Percentiles rank a stretch among this genome's conserved stretches.
Conservation (phyloP, 192 early-diverging fungal genomes). For the Mortierella claussenii region DNA sequence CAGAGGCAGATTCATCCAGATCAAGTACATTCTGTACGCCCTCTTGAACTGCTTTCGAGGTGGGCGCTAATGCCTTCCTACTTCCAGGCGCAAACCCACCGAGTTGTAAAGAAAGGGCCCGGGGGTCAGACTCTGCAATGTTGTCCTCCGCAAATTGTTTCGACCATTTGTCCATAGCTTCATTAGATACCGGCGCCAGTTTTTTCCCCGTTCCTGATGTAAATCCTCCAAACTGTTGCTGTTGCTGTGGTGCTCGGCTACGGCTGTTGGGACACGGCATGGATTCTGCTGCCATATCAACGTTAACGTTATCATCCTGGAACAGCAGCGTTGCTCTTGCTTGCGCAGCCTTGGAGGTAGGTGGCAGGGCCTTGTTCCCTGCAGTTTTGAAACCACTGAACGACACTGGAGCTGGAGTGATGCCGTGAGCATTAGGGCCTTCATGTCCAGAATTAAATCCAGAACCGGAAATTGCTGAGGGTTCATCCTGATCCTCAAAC, state of each 20-base stretch:
- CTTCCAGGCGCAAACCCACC: no score
- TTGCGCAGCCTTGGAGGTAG: slow-evolving; percentile 15
- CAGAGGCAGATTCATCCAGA: no score
- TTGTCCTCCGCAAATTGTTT: slow-evolving; percentile 12
- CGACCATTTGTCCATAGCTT: slow-evolving; percentile 16
- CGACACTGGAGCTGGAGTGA: background rate
- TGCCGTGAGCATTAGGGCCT: background rate
- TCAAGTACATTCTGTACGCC: no score
- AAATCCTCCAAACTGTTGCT: slow-evolving; percentile 11
- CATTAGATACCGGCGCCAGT: slow-evolving; percentile 5
- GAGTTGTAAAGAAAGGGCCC: no score
- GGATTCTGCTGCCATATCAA: background rate
- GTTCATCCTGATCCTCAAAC: slow-evolving; percentile 10
- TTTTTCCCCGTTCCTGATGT: slow-evolving; percentile 22
- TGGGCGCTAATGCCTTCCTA: no score
- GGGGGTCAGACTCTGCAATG: background rate
- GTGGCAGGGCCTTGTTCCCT: background rate
- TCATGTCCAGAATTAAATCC: background rate
- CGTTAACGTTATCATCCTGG: slow-evolving; percentile 7
- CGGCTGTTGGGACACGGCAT: background rate
- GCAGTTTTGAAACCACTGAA: slow-evolving; percentile 16
- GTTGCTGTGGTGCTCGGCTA: background rate
- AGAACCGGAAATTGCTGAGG: no score
- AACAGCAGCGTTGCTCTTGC: slow-evolving; percentile 13
- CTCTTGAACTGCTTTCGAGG: no score